phyloP scores from a whole-genome alignment of 176 grass and related monocot genomes.

The Tillandsia leiboldiana region DNA sequence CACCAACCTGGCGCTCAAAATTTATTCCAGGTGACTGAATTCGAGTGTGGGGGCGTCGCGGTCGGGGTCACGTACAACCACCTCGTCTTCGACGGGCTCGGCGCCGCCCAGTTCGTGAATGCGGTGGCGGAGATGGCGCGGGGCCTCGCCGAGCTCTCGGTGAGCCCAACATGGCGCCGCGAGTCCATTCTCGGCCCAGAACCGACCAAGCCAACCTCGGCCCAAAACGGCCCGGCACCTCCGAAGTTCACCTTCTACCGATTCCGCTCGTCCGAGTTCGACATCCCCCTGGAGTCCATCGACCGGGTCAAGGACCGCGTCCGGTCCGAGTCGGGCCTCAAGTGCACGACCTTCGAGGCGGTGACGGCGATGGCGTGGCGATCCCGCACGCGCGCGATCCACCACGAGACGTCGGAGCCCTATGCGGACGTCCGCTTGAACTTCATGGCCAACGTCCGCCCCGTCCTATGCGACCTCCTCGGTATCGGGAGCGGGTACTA shows the following conservation, averaged over 20 bases:
- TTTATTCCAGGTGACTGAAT: slow-evolving; percentile 24
- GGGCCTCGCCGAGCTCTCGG: neutral
- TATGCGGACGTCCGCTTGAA: slow-evolving; percentile 1
- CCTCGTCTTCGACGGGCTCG: slow-evolving; percentile 8
- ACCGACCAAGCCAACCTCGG: neutral
- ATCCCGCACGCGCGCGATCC: slow-evolving; percentile 21
- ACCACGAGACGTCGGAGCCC: neutral
- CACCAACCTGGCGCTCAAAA: no score
- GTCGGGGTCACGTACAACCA: slow-evolving; percentile 20
- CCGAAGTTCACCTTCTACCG: neutral
- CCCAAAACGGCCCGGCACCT: neutral
- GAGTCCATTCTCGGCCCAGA: neutral
- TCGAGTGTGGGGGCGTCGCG: slow-evolving; percentile 24
- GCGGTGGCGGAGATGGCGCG: slow-evolving; percentile 22
- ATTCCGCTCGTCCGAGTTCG: neutral
- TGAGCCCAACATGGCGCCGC: slow-evolving; percentile 10
- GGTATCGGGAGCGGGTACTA: slow-evolving; percentile 21
- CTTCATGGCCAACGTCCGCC: slow-evolving; percentile 28
- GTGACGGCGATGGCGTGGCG: slow-evolving; percentile 17
- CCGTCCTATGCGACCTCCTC: neutral
- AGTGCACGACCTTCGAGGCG: slow-evolving; percentile 27
- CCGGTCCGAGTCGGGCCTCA: no score
- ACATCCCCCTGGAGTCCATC: slow-evolving; percentile 17
- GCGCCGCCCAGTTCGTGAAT: slow-evolving; percentile 23
- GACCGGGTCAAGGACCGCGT: slow-evolving; percentile 12